Conservation (phyloP, 257 asterid species). For the Dorcoceras hygrometricum region DNA sequence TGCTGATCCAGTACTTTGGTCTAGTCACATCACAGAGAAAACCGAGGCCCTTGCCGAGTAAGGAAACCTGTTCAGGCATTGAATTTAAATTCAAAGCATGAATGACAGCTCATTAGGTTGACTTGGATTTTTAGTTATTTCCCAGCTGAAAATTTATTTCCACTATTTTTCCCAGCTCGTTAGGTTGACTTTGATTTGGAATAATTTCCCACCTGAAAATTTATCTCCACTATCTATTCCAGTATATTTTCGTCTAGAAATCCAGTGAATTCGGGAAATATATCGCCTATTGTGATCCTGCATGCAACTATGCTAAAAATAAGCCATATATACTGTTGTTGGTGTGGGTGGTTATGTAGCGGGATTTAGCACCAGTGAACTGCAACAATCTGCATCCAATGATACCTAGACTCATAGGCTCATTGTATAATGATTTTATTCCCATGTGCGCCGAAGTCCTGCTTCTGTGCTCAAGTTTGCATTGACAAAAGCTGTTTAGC, state of each 20-base stretch:
- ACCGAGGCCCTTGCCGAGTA: slow-evolving; percentile 70
- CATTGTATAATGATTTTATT: not conserved
- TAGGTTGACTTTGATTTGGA: not conserved
- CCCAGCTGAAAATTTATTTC: slow-evolving; percentile 16
- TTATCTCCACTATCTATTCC: slow-evolving; percentile 3
- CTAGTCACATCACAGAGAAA: slow-evolving; percentile 63
- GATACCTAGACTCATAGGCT: not conserved
- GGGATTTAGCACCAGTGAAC: not conserved
- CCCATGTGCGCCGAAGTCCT: not conserved
- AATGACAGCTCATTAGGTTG: slow-evolving; percentile 8
- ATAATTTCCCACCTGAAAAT: slow-evolving; percentile 9
- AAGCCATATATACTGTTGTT: not conserved
- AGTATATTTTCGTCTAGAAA: slow-evolving; percentile 4
- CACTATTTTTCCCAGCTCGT: not conserved
- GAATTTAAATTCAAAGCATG: slow-evolving; percentile 14
- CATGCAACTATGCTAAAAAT: not conserved
- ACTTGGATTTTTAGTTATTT: not conserved
- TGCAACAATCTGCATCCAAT: not conserved
- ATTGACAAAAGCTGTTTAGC: not conserved
- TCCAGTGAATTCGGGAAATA: not conserved
- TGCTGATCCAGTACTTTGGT: slow-evolving; percentile 78
- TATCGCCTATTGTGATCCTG: not conserved
- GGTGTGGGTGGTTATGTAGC: not conserved
- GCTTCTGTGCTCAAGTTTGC: not conserved
- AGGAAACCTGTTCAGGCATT: slow-evolving; percentile 27